Conservation (phyloP, 164 flowering plant genomes). For the Akebia trifoliata region DNA sequence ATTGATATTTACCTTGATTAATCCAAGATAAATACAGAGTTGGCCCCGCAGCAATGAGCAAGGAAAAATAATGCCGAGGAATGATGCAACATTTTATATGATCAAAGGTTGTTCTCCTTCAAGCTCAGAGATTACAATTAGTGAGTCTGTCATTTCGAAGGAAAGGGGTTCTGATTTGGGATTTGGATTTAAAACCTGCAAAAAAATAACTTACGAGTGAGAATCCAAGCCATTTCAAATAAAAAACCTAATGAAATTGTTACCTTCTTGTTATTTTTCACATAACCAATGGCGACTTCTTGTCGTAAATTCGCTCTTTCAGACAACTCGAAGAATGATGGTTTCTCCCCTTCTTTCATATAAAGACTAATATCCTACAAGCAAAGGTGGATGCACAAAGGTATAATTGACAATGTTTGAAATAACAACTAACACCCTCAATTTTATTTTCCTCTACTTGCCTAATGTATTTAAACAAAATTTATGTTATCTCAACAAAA, state of each 20-base stretch:
- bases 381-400: constrained; percentile 4
- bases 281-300: constrained; percentile 94
- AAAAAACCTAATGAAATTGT: not conserved
- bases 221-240: not conserved
- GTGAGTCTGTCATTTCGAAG: constrained; percentile 58
- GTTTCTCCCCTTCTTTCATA: constrained; percentile 80
- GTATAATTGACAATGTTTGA: too few species aligned
- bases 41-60: not conserved
- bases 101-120: constrained; percentile 70
- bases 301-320: constrained; percentile 74
- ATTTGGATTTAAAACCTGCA: constrained; percentile 86
- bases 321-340: constrained; percentile 75
- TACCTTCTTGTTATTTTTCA: constrained; percentile 81
- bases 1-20: too few species aligned
- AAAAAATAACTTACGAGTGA: not conserved
- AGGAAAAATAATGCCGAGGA: not conserved
- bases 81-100: constrained; percentile 14
- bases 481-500: too few species aligned
- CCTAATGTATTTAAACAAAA: too few species aligned
- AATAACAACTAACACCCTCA: too few species aligned
- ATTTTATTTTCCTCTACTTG: too few species aligned
- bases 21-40: too few species aligned
- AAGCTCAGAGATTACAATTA: constrained; percentile 89
- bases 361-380: constrained; percentile 71
- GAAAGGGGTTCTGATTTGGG: constrained; percentile 70